Evolutionary conservation across 1,284 basidiomycete species (phyloP).

Genomic region (Ganoderma sp.): DNA sequence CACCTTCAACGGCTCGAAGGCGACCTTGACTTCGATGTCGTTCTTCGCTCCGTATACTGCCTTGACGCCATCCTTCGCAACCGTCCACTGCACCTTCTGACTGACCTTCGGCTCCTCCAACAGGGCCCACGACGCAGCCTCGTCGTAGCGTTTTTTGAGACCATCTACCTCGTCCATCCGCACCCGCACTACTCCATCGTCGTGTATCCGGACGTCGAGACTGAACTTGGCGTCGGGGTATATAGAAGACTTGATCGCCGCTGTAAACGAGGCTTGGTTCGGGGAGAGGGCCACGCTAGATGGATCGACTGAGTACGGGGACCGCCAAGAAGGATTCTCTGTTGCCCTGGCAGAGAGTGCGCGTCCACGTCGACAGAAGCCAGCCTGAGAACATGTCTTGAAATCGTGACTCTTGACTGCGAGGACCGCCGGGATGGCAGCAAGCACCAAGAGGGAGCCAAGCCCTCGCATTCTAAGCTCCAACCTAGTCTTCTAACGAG

Average conservation of each 20-base stretch:
- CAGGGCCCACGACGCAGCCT: conserved; percentile 87
- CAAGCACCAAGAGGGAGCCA: conserved; percentile 32
- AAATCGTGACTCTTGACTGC: conserved; percentile 84
- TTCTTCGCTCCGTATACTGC: conserved; percentile 63
- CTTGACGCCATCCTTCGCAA: conserved; percentile 63
- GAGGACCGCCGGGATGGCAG: conserved; percentile 41
- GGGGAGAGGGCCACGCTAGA: conserved; percentile 56
- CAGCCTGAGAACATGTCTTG: conserved; percentile 89
- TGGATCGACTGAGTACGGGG: conserved; percentile 81
- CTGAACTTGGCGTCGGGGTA: conserved; percentile 85
- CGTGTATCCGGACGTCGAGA: conserved; percentile 81
- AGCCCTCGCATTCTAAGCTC: conserved; percentile 34
- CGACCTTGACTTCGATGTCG: conserved; percentile 70
- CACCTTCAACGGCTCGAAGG: conserved; percentile 78
- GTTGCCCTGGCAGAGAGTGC: conserved; percentile 76
- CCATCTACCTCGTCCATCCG: conserved; percentile 86
- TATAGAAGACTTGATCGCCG: conserved; percentile 74
- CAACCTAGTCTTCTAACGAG: background rate
- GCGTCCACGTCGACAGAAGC: conserved; percentile 89
- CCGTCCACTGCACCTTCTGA: conserved; percentile 63
- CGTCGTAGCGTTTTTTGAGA: conserved; percentile 84
- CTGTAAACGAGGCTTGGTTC: conserved; percentile 68
- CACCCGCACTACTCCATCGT: conserved; percentile 84
- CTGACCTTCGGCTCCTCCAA: conserved; percentile 69
- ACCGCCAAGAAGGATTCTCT: conserved; percentile 66